These are phyloP conservation scores for Carallia pectinifolia DNA, from an alignment of 345 rosid genomes.

Conservation along the genomic window DNA sequence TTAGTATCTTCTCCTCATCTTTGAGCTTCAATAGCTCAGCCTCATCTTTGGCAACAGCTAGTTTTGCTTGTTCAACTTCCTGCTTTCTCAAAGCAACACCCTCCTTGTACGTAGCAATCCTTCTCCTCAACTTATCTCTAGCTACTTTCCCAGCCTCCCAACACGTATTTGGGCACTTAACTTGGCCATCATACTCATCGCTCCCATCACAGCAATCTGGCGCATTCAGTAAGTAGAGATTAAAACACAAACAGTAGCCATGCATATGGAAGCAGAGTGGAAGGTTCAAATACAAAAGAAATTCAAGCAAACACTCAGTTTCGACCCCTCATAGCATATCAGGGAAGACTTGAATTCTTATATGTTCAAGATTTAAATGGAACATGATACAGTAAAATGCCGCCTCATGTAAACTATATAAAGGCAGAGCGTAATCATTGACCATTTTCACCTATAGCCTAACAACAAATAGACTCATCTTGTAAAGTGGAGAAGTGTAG, in stretches of 20 bases:
- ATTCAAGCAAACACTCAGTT: too few relatives aligned
- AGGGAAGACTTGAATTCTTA: too few relatives aligned
- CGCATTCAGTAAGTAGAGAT: constrained; percentile 9
- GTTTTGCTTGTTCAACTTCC: constrained; percentile 58
- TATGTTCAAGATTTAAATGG: too few relatives aligned
- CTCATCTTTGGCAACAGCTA: constrained; percentile 65
- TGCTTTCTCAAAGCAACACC: constrained; percentile 54
- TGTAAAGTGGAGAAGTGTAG: too few relatives aligned
- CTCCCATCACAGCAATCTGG: constrained; percentile 99
- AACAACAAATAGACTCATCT: too few relatives aligned
- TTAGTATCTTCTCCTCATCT: constrained; percentile 70
- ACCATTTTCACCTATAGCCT: too few relatives aligned
- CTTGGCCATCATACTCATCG: constrained; percentile 81
- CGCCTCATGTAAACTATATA: too few relatives aligned
- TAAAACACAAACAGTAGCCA: neutral
- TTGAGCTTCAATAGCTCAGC: constrained; percentile 64
- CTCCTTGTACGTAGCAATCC: constrained; percentile 58
- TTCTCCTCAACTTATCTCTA: constrained; percentile 62
- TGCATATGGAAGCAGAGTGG: neutral
- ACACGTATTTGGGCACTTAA: constrained; percentile 75
- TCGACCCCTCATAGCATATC: too few relatives aligned
- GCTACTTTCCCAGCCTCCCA: constrained; percentile 96
- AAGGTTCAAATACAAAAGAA: neutral
- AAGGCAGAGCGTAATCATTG: too few relatives aligned
- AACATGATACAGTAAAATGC: too few relatives aligned